Evolutionary conservation across 768 basidiomycete genomes (phyloP).

Genomic region (Mycena kentingensis): DNA sequence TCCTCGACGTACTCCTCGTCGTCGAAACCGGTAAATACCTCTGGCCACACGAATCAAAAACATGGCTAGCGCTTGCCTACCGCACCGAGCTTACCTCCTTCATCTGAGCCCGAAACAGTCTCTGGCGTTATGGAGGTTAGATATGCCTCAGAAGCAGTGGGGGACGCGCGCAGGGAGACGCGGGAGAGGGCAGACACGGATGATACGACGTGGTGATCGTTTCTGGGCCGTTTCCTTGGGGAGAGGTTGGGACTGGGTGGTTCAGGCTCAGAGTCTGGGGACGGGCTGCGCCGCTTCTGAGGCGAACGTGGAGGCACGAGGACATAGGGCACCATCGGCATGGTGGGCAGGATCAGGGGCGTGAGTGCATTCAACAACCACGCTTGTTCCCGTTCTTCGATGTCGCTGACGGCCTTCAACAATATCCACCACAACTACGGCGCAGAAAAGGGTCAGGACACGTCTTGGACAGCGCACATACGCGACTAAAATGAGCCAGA

Average conservation of each 20-base stretch:
- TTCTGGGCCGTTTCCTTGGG: constrained; percentile 5
- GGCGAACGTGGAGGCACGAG: neutral
- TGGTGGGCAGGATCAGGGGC: constrained; percentile 36
- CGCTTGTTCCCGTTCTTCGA: constrained; percentile 29
- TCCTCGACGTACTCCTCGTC: constrained; percentile 36
- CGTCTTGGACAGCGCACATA: neutral
- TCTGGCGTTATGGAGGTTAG: neutral
- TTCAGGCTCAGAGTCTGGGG: constrained; percentile 1
- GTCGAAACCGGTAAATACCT: neutral
- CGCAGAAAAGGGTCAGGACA: constrained; percentile 62
- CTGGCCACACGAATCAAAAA: too few species aligned
- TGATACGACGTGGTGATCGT: constrained; percentile 1
- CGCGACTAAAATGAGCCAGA: constrained; percentile 41
- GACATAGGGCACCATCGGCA: neutral
- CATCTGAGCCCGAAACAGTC: too few species aligned
- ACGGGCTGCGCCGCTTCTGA: neutral
- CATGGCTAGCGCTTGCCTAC: too few species aligned
- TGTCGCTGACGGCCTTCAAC: constrained; percentile 64
- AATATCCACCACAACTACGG: constrained; percentile 67
- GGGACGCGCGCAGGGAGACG: neutral
- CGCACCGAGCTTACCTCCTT: too few species aligned
- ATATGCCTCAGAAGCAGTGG: too few species aligned
- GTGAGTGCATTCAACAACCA: constrained; percentile 28
- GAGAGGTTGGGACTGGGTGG: constrained; percentile 10
- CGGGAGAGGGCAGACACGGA: constrained; percentile 9